Evolutionary conservation across 305 asterid genomes (phyloP).

Genomic region (Solanum hybrid): DNA sequence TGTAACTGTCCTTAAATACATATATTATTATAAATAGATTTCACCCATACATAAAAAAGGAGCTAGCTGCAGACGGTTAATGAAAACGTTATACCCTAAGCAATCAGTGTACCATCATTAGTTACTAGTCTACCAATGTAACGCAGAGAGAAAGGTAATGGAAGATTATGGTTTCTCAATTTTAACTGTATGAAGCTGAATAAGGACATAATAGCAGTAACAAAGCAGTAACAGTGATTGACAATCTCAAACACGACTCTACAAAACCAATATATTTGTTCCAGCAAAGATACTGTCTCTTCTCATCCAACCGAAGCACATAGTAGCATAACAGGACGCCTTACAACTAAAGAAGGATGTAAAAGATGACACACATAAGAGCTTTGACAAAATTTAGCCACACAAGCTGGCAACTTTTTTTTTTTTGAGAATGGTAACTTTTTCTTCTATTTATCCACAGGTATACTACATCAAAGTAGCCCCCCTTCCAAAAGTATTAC

Average conservation of each 20-base stretch:
- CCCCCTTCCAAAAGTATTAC: not conserved
- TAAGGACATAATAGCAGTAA: not conserved
- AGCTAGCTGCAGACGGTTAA: not conserved
- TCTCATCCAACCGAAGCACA: constrained; percentile 1
- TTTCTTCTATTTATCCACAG: not conserved
- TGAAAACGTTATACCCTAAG: not conserved
- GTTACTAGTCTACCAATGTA: not conserved
- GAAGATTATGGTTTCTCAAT: not conserved
- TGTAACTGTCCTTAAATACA: not conserved
- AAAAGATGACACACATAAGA: not conserved
- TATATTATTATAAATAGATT: not conserved
- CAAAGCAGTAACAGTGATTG: not conserved
- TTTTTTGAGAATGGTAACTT: not conserved
- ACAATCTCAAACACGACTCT: not conserved
- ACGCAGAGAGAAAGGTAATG: not conserved
- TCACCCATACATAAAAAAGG: not conserved
- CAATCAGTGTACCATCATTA: not conserved
- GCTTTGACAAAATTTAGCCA: not conserved
- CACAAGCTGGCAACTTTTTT: not conserved
- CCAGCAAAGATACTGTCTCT: not conserved
- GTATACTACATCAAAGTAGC: not conserved
- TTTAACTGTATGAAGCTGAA: not conserved
- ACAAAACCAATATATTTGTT: not conserved
- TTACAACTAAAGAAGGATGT: not conserved
- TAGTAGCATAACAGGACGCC: not conserved